Conservation (phyloP, 2,329 filamentous ascomycete genomes). For the Pochonia chlamydosporia region DNA sequence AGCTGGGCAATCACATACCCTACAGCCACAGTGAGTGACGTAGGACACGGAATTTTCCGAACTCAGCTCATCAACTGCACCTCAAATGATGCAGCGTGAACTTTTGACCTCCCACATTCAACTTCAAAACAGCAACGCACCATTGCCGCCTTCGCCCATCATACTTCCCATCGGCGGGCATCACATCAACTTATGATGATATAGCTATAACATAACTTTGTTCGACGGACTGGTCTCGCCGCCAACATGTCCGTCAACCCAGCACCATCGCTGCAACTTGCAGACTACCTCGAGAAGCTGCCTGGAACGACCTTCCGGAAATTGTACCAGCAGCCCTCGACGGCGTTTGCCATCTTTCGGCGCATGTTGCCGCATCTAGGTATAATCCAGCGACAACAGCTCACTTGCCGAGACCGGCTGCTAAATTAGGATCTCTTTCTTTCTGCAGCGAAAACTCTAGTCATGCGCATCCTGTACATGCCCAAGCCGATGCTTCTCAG, state of each 20-base stretch:
- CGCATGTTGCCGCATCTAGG: conserved; percentile 93
- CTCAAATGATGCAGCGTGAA: too few species aligned
- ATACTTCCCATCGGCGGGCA: background rate
- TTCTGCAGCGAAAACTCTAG: conserved; percentile 78
- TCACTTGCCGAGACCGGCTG: background rate
- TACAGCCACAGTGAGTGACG: too few species aligned
- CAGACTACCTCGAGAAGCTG: conserved; percentile 90
- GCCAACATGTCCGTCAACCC: conserved; percentile 40
- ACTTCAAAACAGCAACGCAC: background rate
- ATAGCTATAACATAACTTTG: conserved; percentile 4
- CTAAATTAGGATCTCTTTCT: conserved; percentile 2
- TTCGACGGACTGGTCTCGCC: conserved; percentile 20
- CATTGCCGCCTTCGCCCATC: background rate
- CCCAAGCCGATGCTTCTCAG: conserved; percentile 70
- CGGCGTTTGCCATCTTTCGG: conserved; percentile 89
- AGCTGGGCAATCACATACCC: too few species aligned
- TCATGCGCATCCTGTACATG: conserved; percentile 93
- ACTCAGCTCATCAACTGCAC: too few species aligned
- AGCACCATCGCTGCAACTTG: conserved; percentile 52
- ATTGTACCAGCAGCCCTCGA: conserved; percentile 93
- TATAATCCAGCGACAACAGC: conserved; percentile 29
- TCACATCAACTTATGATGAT: conserved; percentile 10
- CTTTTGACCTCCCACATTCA: background rate
- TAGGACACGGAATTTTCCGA: too few species aligned
- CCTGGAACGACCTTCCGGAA: conserved; percentile 84